Evolutionary conservation across 495 filamentous ascomycete genomes (phyloP).

Genomic region (Hypoxylon fragiforme): DNA sequence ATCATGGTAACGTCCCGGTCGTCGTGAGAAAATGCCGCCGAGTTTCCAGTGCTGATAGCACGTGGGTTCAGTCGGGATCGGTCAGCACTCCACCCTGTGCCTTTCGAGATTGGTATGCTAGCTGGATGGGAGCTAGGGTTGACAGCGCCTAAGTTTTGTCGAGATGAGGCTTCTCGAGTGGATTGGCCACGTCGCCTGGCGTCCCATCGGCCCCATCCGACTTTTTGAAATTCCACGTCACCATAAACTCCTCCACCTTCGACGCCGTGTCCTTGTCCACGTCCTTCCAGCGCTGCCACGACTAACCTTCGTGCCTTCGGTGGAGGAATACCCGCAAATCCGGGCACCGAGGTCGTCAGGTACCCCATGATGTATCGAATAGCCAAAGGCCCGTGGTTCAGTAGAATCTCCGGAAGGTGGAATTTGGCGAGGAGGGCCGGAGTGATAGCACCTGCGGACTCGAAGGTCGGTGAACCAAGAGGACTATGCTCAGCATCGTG

Average conservation of each 20-base stretch:
- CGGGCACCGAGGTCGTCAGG: slow-evolving; percentile 88
- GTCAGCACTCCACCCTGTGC: slow-evolving; percentile 48
- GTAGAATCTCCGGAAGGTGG: slow-evolving; percentile 87
- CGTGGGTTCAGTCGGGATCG: slow-evolving; percentile 54
- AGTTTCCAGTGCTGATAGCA: slow-evolving; percentile 67
- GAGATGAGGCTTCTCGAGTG: slow-evolving; percentile 46
- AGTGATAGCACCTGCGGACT: slow-evolving; percentile 82
- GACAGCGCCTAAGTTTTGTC: slow-evolving; percentile 49
- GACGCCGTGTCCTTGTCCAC: slow-evolving; percentile 58
- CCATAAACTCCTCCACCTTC: slow-evolving; percentile 68
- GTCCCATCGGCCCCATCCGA: slow-evolving; percentile 97
- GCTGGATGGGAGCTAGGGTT: slow-evolving; percentile 52
- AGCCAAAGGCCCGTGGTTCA: slow-evolving; percentile 84
- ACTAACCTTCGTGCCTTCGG: slow-evolving; percentile 89
- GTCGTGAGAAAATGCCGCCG: slow-evolving; percentile 73
- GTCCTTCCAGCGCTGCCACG: slow-evolving; percentile 79
- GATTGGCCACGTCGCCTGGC: slow-evolving; percentile 73
- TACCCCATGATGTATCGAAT: slow-evolving; percentile 95
- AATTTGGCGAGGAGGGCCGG: slow-evolving; percentile 84
- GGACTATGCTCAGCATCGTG: slow-evolving; percentile 66
- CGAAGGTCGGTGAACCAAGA: slow-evolving; percentile 58
- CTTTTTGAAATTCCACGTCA: slow-evolving; percentile 91
- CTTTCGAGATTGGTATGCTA: slow-evolving; percentile 69
- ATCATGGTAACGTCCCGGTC: slow-evolving; percentile 70
- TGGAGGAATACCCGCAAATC: slow-evolving; percentile 87